Evolutionary conservation across 306 rosid species (phyloP), one percentile per base, ranked within the genome.

Genomic region (Begonia loranthoides): DNA sequence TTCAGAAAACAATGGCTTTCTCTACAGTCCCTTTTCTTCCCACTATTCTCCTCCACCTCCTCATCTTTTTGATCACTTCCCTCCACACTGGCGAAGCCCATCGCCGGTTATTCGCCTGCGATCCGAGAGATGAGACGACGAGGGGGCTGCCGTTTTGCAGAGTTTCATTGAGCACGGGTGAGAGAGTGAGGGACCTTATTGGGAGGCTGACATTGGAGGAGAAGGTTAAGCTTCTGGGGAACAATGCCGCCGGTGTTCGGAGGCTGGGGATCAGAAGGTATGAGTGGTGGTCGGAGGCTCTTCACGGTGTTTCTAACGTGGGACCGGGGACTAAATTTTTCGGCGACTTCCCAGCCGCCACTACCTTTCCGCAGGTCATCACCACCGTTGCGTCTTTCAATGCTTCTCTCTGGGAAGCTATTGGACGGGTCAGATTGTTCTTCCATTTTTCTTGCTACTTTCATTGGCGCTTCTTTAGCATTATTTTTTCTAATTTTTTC

Each of bases 211-310:
- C 87, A 6, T 44, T 89, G 63, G 47, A 73, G 49, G 97, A 89
- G 83, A 89, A 89, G 67, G 90, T 82, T 1, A 55, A 50, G 49
- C 51, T 89, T 63, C 64, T 89, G 6, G 93, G 59, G 38, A 69
- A 79, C 74, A 70, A 53, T 72, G 95, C 97, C 0, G 77, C 76
- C 12, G 78, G 78, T 15, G 80, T 89, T 65, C 82, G 84, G 0
- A 54, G 94, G 28, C 63, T 89, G 11, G 95, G 97, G 36, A 84
- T 89, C 44, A 67, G 60, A 59, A 81, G 87, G 4, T 89, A 89
- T 7, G 97, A 84, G 54, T 89, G 97, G 97, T 89, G 97, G 97
- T 84, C 95, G n/a, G 96, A 88, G 70, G 96, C 88, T 16, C 95
- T 88, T 49, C 97, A 88, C 21, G 97, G 97, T 0, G 87, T 89